Evolutionary conservation across 163 green algal species (phyloP).

Genomic region (Chlamydomonas reinhardtii): DNA sequence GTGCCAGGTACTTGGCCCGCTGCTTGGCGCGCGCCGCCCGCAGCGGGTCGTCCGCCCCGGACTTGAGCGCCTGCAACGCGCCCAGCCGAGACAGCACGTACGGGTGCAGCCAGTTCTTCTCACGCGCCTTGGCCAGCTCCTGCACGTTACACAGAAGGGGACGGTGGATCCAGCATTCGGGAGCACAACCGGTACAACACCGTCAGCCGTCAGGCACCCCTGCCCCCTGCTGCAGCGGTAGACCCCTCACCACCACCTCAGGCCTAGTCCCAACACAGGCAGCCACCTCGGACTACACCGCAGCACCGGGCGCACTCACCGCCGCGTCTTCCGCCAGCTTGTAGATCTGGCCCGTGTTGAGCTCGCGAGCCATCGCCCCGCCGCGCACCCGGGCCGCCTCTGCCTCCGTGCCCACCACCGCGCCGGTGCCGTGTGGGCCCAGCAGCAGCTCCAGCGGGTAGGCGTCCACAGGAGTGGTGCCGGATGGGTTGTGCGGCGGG

Average conservation of each 20-base stretch:
- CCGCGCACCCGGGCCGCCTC: background rate
- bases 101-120: conserved; percentile 15
- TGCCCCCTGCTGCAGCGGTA: too few species aligned
- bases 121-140: conserved; percentile 1
- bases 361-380: background rate
- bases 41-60: background rate
- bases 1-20: conserved; percentile 58
- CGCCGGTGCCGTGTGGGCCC: background rate
- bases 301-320: background rate
- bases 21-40: background rate
- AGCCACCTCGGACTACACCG: too few species aligned
- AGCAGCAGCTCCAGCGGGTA: conserved; percentile 68
- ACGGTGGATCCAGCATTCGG: too few species aligned
- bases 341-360: background rate
- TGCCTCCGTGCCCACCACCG: background rate
- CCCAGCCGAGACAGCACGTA: conserved; percentile 73
- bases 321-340: conserved; percentile 6
- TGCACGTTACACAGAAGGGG: background rate
- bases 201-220: too few species aligned
- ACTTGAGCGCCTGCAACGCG: background rate
- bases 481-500: conserved; percentile 74
- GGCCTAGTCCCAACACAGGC: too few species aligned
- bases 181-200: too few species aligned
- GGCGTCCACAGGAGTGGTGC: conserved; percentile 58
- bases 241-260: too few species aligned